These are phyloP conservation scores for Prunus armeniaca DNA, from an alignment of 306 rosid species.

Conservation along the genomic window DNA sequence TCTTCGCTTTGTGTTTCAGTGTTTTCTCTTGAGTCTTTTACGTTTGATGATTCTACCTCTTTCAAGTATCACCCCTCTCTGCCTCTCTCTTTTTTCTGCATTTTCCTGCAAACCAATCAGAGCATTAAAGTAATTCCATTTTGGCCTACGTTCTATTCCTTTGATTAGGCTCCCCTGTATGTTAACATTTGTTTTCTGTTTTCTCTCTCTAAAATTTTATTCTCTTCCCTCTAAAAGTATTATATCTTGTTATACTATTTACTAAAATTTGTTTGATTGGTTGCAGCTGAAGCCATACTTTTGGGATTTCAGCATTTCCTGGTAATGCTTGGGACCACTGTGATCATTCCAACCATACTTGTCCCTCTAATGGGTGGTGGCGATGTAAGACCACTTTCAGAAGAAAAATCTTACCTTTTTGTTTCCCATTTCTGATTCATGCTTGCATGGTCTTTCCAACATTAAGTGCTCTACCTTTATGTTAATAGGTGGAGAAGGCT, in stretches of 20 bases:
- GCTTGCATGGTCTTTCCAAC: constrained; percentile 3
- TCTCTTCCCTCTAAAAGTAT: background rate
- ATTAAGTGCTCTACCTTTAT: background rate
- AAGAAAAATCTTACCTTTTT: background rate
- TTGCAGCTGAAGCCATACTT: constrained; percentile 68
- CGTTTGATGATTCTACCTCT: background rate
- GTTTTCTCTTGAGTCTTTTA: background rate
- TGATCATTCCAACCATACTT: constrained; percentile 54
- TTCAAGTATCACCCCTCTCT: background rate
- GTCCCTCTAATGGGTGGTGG: constrained; percentile 93
- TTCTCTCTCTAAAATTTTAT: background rate
- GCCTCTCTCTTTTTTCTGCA: background rate
- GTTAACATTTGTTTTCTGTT: background rate
- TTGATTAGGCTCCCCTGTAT: background rate
- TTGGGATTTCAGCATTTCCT: constrained; percentile 79
- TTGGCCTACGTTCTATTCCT: background rate
- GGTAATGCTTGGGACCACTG: constrained; percentile 74
- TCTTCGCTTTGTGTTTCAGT: background rate
- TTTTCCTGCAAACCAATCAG: background rate
- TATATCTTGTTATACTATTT: background rate
- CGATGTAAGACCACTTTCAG: constrained; percentile 40
- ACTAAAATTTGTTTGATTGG: background rate
- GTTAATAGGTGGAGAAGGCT: constrained; percentile 73
- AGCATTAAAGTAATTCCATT: background rate
- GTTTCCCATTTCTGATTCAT: background rate